Base-by-base conservation (phyloP, 1,139 yeast genomes). In the Taphrina deformans region DNA sequence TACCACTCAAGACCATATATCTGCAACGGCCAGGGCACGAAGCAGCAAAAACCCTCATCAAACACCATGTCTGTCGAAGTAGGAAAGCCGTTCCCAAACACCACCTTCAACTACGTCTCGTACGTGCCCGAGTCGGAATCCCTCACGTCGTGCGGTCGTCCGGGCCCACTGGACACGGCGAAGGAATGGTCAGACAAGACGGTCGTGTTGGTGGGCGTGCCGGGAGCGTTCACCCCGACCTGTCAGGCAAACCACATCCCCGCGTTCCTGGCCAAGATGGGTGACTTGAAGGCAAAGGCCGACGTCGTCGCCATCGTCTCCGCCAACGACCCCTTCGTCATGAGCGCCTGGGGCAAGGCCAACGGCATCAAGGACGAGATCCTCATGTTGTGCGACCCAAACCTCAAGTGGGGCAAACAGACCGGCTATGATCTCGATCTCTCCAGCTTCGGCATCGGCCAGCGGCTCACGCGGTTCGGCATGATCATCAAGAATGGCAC, bases 141-240 rank as follows among this genome's bases (percentile, higher is more conserved):
- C 44, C 74, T 83, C 35, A 75, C 79, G 65, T 80, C 86, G 31
- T 83, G 88, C 72, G 83, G 84, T 59, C 76, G 76, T 58, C 91
- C 91, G 55, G 73, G 76, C 48, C 77, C 76, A 38, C 79, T 81
- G 69, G 82, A 84, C 71, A 79, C 85, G 67, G 78, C 79, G 67
- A 59, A 59, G 50, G 79, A 81, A 70, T 76, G 76, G 71, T 79
- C 75, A 40, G 82, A 80, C 69, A 82, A 82, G 75, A 83, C 81
- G 70, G 82, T 88, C 55, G 84, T 88, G 51, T 80, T 89, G 71
- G 89, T 92, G 48, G 83, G 89, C 66, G 96, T 89, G 29, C 96
- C 96, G 38, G 66, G 96, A 69, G 96, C 97, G 26, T 90, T 89
- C 81, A 88, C 96, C 44, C 96, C 96, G 70, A 85, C 96, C 5